Base-by-base conservation (phyloP, 352 stramenopile species). In the Pythium aphanidermatum region DNA sequence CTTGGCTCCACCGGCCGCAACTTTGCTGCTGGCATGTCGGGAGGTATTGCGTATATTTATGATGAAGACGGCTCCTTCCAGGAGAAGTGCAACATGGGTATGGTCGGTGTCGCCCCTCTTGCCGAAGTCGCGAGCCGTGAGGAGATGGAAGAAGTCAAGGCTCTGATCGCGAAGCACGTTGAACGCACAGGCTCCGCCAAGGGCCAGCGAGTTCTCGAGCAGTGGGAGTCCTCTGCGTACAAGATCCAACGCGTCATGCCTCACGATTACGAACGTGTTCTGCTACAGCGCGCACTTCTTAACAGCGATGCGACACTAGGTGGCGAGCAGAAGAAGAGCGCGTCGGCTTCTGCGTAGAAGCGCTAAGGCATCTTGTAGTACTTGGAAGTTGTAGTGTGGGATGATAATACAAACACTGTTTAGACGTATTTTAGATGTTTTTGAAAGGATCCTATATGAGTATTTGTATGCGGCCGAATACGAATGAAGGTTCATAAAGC, bases 1-100 rank as follows among this genome's bases (percentile, higher is more conserved):
- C 69, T 98, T 6, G 94, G 94, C 14, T 63, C 76, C 19, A 98
- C 92, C 27, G 94, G 95, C 26, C 84, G 92, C 54, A 98, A 98
- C 77, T 98, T 98, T 68, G 95, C 87, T 35, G 94, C 94, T 24
- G 94, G 94, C 55, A 98, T 98, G 93, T 97, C 83, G 55, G 94
- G 95, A 32, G 94, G 94, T 35, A 94, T 98, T 51, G 94, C 92
- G 11, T 98, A 98, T 71, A 83, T 98, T 45, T 98, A 97, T 49
- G 95, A 98, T 60, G 88, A 93, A 26, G 68, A 97, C 39, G 65
- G 67, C n/a, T 83, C 81, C 29, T 98, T 98, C 73, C 67, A 82
- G 28, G 62, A 80, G 51, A 81, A 95, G 55, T 98, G 91, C 74
- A 98, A 98, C 74, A 96, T 97, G 88, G 93, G 92, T 17, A 95